phyloP scores from a whole-genome alignment of 208 protist species.

The Crithidia bombi region DNA sequence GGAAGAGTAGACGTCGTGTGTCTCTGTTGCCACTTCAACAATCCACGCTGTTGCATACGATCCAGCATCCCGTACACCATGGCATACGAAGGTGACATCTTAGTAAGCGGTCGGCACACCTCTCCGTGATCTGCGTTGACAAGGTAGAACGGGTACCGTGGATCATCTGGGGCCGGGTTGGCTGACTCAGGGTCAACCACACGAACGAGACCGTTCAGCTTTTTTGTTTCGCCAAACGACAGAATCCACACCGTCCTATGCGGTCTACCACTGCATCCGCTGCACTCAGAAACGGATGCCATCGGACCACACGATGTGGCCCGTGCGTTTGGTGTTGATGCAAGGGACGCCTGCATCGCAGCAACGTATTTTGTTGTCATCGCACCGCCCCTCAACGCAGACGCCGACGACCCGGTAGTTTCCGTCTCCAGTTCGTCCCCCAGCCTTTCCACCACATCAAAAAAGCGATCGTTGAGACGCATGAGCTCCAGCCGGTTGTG shows the following conservation, averaged over 20 bases:
- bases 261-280: background rate
- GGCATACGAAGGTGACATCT: constrained; percentile 59
- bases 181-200: constrained; percentile 69
- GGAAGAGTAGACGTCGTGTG: background rate
- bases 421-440: constrained; percentile 21
- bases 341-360: constrained; percentile 29
- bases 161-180: constrained; percentile 58
- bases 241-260: constrained; percentile 33
- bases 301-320: background rate
- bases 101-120: constrained; percentile 57
- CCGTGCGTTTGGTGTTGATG: background rate
- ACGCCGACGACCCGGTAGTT: background rate
- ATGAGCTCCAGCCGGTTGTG: constrained; percentile 54
- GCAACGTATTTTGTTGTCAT: constrained; percentile 1
- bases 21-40: constrained; percentile 18
- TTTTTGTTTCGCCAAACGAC: constrained; percentile 65
- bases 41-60: constrained; percentile 53
- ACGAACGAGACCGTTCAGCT: constrained; percentile 53
- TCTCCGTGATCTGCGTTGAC: constrained; percentile 59
- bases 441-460: constrained; percentile 51
- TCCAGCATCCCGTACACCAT: constrained; percentile 64
- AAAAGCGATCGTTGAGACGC: constrained; percentile 55
- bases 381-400: background rate
- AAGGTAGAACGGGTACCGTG: constrained; percentile 61
- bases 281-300: background rate